Evolutionary conservation across 768 basidiomycete genomes (phyloP), one percentile per base, ranked within the genome.

Genomic region (Chalciporus pseudorubinellus): DNA sequence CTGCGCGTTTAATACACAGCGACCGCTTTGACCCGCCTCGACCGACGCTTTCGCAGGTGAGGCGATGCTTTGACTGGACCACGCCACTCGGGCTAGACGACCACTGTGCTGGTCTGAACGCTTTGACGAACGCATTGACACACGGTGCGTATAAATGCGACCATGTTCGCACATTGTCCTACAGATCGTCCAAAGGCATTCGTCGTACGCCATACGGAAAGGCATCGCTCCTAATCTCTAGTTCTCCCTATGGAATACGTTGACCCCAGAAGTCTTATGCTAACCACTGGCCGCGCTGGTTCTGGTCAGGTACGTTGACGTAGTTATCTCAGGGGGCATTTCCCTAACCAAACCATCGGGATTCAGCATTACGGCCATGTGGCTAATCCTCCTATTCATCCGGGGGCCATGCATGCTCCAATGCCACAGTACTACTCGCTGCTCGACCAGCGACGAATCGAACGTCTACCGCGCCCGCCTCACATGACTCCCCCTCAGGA

Each of bases 371-470:
- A 61, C 5, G 4, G 22, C 4, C 36, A 39, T 6, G 16, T 29
- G 2, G 19, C 45, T 1, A 63, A 64, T 33, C 59, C 58, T 6
- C 55, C 66, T 6, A 4, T 11, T 16, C 66, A 68, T 18, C 66
- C 66, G 0, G 50, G 51, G 13, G 20, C 31, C 1, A 14, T 50
- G 49, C 46, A 16, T n/a, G 36, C 26, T 2, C 36, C 43, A 1
- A 67, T 66, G 62, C 66, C 67, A 46, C 42, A 36, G 13, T 24
- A 47, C 19, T 62, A 46, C 14, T 1, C 12, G 14, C 21, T 62
- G 28, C 43, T 42, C 16, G 56, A 66, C 22, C 56, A 56, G 39
- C 63, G 56, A 9, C 34, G 46, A 16, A 50, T 56, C 19, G 57
- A 55, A 36, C 64, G 44, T 11, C 53, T 67, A 11, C 67, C 64